Percentiles rank a stretch among this genome's conserved stretches.
These are phyloP conservation scores for Corrigiola litoralis DNA, from an alignment of 179 eudicot species.

Conservation along the genomic window DNA sequence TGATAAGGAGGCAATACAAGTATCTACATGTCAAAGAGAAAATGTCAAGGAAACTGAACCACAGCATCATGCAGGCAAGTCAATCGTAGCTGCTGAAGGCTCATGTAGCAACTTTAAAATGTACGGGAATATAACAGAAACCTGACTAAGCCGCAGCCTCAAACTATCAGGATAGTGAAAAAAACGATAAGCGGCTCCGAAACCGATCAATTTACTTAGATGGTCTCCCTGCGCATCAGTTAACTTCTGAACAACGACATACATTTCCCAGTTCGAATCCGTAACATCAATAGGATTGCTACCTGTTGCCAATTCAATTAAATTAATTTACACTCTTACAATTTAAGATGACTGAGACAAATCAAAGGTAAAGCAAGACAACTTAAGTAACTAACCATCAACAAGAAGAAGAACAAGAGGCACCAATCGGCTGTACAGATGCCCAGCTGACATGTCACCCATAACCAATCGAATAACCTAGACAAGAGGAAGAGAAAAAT, in stretches of 20 bases:
- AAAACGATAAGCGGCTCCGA: constrained; percentile 86
- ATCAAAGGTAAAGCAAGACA: background rate
- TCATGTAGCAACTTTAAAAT: background rate
- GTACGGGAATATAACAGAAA: constrained; percentile 17
- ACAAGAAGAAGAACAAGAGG: constrained; percentile 91
- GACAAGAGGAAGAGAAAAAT: background rate
- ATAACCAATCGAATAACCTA: constrained; percentile 59
- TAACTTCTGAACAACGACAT: constrained; percentile 50
- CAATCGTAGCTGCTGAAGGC: background rate
- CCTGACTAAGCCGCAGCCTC: constrained; percentile 93
- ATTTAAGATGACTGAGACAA: background rate
- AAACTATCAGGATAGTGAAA: constrained; percentile 64
- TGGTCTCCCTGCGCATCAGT: constrained; percentile 32
- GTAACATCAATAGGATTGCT: constrained; percentile 86
- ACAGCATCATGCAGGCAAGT: background rate
- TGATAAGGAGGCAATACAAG: constrained; percentile 84
- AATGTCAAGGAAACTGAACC: background rate
- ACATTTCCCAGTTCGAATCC: constrained; percentile 86
- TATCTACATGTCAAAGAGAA: constrained; percentile 50
- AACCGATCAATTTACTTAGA: constrained; percentile 56
- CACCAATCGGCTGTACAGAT: constrained; percentile 76
- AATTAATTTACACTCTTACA: background rate
- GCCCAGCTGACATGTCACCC: constrained; percentile 60
- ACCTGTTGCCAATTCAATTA: constrained; percentile 43
- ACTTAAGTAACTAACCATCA: constrained; percentile 54